Percentiles rank a stretch among this genome's conserved stretches.
Conservation (phyloP, 257 asterid species). For the Pogostemon cablin region DNA sequence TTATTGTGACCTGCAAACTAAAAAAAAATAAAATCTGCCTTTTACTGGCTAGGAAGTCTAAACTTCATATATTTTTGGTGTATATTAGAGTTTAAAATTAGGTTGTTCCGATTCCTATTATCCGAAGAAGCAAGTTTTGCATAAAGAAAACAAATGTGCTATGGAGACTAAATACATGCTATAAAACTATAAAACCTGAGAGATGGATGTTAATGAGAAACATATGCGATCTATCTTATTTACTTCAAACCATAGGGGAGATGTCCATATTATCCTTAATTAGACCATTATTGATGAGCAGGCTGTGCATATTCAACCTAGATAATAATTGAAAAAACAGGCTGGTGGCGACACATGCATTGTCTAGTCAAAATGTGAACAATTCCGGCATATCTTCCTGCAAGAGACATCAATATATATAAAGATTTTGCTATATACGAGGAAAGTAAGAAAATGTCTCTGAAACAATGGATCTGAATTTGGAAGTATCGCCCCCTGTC, state of each 20-base stretch:
- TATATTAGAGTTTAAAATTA: background rate
- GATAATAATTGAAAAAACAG: background rate
- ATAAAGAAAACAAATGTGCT: background rate
- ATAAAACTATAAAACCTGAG: too few species aligned
- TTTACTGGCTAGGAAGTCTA: background rate
- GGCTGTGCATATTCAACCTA: background rate
- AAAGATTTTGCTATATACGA: too few species aligned
- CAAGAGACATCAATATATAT: too few species aligned
- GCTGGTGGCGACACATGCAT: background rate
- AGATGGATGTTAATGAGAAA: slow-evolving; percentile 1
- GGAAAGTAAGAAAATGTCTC: background rate
- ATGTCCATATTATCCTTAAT: background rate
- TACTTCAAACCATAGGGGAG: background rate
- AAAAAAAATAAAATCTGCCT: background rate
- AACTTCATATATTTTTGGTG: background rate
- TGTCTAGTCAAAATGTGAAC: too few species aligned
- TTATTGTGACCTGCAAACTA: background rate
- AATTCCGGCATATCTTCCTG: too few species aligned
- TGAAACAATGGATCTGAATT: background rate
- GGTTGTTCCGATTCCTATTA: background rate
- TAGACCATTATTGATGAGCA: background rate
- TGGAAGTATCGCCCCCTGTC: background rate
- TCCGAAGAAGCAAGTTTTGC: background rate
- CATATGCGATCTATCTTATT: background rate
- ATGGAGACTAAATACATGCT: too few species aligned